Evolutionary conservation across 2,329 filamentous ascomycete genomes (phyloP).

Genomic region (Hymenoscyphus infarciens): DNA sequence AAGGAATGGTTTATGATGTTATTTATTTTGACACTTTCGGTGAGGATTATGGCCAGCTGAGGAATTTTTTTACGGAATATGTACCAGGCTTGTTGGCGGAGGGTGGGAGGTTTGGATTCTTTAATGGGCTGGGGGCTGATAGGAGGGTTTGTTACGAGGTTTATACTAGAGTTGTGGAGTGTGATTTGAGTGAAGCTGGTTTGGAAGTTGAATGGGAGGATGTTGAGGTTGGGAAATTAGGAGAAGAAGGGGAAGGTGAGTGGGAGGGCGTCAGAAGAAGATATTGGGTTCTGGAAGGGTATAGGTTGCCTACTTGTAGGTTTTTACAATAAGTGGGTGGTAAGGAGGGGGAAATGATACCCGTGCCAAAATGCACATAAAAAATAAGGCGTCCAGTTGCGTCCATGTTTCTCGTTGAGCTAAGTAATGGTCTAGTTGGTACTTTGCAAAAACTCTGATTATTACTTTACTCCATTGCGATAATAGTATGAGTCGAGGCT

Average conservation of each 20-base stretch:
- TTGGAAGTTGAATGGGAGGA: constrained; percentile 86
- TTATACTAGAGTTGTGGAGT: constrained; percentile 86
- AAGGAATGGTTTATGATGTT: constrained; percentile 72
- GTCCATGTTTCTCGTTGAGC: too few species aligned
- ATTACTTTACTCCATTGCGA: too few species aligned
- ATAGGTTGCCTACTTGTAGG: constrained; percentile 69
- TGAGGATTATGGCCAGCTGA: constrained; percentile 83
- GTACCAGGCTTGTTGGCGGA: constrained; percentile 74
- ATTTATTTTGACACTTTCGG: constrained; percentile 99
- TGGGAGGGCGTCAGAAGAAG: constrained; percentile 86
- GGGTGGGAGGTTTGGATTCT: constrained; percentile 76
- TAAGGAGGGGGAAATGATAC: constrained; percentile 9
- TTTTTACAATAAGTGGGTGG: constrained; percentile 49
- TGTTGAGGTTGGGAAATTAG: constrained; percentile 62
- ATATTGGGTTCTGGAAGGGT: constrained; percentile 85
- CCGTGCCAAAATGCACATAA: constrained; percentile 8
- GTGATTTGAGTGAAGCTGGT: constrained; percentile 84
- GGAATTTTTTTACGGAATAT: constrained; percentile 82
- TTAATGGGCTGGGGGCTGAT: constrained; percentile 90
- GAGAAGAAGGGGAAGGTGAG: constrained; percentile 64
- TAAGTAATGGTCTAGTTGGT: not conserved
- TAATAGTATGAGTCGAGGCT: too few species aligned
- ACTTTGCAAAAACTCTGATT: not conserved
- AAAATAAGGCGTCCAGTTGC: not conserved
- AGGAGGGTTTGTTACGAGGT: constrained; percentile 93